Evolutionary conservation across 768 basidiomycete species (phyloP), one percentile per base, ranked within the genome.

Genomic region (Tephrocybe sp.): DNA sequence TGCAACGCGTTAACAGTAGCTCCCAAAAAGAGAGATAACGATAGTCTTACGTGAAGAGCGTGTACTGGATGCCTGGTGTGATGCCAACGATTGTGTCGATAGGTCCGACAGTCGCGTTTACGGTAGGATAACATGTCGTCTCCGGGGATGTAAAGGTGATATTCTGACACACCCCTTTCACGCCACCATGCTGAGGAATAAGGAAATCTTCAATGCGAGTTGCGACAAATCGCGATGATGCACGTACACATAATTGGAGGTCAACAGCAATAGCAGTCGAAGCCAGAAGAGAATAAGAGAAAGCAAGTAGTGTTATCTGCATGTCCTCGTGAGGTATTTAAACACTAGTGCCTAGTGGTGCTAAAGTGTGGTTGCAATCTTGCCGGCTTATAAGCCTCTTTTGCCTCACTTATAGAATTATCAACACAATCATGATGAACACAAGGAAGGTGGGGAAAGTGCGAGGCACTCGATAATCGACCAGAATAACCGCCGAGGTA

Each of bases 161-260:
- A 12, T 19, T 22, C 18, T 43, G 6, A 11, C 51, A 53, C 13
- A 44, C 45, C 32, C 45, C 45, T 24, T 35, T 27, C 27, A 40
- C 35, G 26, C 45, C 51, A 28, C 38, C 40, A 38, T 47, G 40
- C 45, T 53, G 25, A 13, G 30, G 21, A n/a, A 18, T 16, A 34
- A n/a, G 34, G 38, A 25, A 9, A 22, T 8, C n/a, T 15, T 1
- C 22, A 13, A 16, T 13, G n/a, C 15, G 34, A 39, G 13, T 1
- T n/a, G 27, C 34, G 26, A 6, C 12, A 24, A 4, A 31, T n/a
- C n/a, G n/a, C 31, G 11, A 16, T 22, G 12, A 16, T 28, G 40
- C 26, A 52, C 44, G 35, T 39, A 52, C 51, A 18, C 51, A 52
- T 38, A 38, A 52, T 9, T 34, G 21, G 13, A 52, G 30, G 21